Evolutionary conservation across 148 eudicot genomes (phyloP), one percentile per base, ranked within the genome.

Genomic region (Chenopodium album): DNA sequence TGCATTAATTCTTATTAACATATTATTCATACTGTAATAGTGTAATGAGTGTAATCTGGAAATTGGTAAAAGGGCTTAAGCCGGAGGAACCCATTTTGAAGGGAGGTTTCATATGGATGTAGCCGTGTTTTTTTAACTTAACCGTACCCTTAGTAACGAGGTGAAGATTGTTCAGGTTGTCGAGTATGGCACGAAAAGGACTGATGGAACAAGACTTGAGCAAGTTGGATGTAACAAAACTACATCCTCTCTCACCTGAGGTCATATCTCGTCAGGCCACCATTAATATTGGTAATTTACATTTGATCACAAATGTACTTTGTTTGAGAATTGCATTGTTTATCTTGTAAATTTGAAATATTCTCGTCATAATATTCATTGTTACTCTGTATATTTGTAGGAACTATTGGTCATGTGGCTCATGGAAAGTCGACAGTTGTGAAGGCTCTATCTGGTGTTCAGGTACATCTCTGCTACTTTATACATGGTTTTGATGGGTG

Each of bases 351-450:
- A 34, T 50, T 71, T 77, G 63, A 85, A 54, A 10, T 52, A 9
- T 9, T 20, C 34, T n/a, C 8, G 37, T 84, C 32, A 14, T 67
- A 11, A 65, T 67, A 64, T 63, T 84, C 41, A 37, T 37, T 37
- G 5, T 37, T 37, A 37, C 7, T 37, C 41, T 7, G 41, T 5
- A 37, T 37, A 37, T 37, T 46, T 5, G 37, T 84, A 95, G 98
- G 99, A 28, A 96, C 99, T 63, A 96, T 96, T 86, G 99, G 99
- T 78, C 99, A 96, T 85, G 99, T 96, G 92, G 99, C 99, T 77
- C 99, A 96, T 89, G 99, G 99, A 9, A 94, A 96, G 84, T 96
- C 99, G 32, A 96, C 99, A 44, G 98, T 96, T 64, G 98, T 94
- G 77, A 96, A 96, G 87, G 99, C 99, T 78, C 91, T 96, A 72